These are phyloP conservation scores for Sporobolomyces phaffii DNA, from an alignment of 768 basidiomycete species.

Conservation along the genomic window DNA sequence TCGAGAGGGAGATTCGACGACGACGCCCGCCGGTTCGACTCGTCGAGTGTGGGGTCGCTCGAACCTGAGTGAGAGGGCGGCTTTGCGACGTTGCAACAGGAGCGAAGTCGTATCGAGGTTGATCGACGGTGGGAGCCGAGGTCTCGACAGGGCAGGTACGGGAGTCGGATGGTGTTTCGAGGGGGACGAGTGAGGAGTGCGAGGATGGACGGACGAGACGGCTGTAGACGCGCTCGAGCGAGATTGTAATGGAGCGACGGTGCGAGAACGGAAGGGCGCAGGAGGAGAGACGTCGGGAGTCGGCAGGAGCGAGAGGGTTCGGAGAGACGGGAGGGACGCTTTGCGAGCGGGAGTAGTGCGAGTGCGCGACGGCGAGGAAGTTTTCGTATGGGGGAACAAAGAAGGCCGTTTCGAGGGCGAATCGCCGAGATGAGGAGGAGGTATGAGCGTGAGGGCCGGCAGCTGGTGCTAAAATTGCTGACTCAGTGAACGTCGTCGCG, in stretches of 20 bases:
- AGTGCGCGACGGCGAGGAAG: not conserved
- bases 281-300: not conserved
- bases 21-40: too few relatives aligned
- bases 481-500: too few relatives aligned
- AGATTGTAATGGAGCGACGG: not conserved
- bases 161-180: not conserved
- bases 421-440: not conserved
- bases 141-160: not conserved
- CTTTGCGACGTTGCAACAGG: not conserved
- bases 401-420: not conserved
- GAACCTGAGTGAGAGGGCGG: not conserved
- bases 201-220: too few relatives aligned
- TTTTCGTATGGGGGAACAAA: not conserved
- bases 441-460: not conserved
- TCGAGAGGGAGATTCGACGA: too few relatives aligned
- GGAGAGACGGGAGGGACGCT: not conserved
- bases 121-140: not conserved
- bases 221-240: not conserved
- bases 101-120: not conserved
- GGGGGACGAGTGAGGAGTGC: not conserved
- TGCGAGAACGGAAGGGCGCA: not conserved
- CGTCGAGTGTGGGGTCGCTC: too few relatives aligned
- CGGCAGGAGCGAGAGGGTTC: slow-evolving; percentile 5
- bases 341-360: not conserved
- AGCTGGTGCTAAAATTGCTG: not conserved